Percentiles rank a stretch among this genome's conserved stretches.
These are phyloP conservation scores for Dendrobium chrysotoxum DNA, from an alignment of 106 monocot genomes.

Conservation along the genomic window DNA sequence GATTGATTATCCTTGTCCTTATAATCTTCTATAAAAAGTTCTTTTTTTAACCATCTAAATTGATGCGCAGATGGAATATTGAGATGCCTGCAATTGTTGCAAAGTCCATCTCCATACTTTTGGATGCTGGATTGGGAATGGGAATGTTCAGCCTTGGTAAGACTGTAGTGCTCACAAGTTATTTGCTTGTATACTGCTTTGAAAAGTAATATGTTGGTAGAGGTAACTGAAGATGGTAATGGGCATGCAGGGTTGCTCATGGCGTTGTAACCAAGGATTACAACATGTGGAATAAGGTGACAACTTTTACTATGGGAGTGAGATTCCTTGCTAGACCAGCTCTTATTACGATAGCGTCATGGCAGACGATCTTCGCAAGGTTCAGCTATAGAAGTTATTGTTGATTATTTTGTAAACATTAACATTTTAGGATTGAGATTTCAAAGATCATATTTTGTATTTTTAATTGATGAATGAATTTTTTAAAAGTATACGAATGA, in stretches of 20 bases:
- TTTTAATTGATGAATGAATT: no score
- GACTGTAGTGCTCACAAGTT: background rate
- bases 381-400: conserved; percentile 4
- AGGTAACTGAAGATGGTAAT: no score
- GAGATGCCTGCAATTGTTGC: conserved; percentile 16
- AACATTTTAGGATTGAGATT: no score
- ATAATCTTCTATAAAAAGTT: conserved; percentile 22
- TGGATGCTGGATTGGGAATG: conserved; percentile 58
- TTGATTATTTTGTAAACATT: no score
- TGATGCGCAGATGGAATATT: no score
- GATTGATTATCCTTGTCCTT: background rate
- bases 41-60: no score
- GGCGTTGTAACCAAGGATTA: conserved; percentile 70
- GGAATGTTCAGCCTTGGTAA: conserved; percentile 65
- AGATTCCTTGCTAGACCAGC: conserved; percentile 53
- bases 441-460: no score
- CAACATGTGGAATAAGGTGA: conserved; percentile 51
- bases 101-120: conserved; percentile 55
- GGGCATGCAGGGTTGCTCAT: conserved; percentile 29
- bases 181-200: background rate
- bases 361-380: conserved; percentile 35
- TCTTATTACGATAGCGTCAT: conserved; percentile 48
- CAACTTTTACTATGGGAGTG: conserved; percentile 51
- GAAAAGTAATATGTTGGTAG: background rate
- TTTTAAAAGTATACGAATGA: no score